These are phyloP conservation scores for Suillus variegatus DNA, from an alignment of 768 basidiomycete genomes.

Conservation along the genomic window DNA sequence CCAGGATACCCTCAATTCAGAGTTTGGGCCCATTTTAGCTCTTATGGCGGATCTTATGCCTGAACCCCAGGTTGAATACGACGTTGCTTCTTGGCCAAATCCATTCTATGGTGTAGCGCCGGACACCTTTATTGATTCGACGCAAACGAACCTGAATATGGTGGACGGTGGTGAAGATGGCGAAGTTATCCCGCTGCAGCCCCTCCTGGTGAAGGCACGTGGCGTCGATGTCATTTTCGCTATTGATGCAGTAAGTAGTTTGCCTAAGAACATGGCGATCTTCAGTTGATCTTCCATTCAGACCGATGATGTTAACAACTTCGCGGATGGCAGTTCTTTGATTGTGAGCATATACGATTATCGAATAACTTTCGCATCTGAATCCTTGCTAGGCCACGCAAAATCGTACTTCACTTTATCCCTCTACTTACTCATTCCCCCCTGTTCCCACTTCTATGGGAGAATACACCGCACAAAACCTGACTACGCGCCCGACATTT, in stretches of 20 bases:
- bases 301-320: constrained; percentile 20
- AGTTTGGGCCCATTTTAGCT: constrained; percentile 15
- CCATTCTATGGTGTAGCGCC: constrained; percentile 38
- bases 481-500: constrained; percentile 43
- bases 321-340: constrained; percentile 26
- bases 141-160: constrained; percentile 33
- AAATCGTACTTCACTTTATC: constrained; percentile 40
- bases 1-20: constrained; percentile 16
- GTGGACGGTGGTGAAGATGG: constrained; percentile 46
- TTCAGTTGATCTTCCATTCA: constrained; percentile 3
- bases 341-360: constrained; percentile 19
- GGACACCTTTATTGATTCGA: constrained; percentile 34
- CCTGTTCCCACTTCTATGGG: constrained; percentile 25
- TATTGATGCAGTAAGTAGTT: constrained; percentile 42
- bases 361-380: neutral
- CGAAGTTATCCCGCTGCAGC: constrained; percentile 48
- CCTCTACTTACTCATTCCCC: constrained; percentile 35
- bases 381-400: constrained; percentile 25
- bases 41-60: constrained; percentile 24
- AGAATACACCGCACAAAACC: constrained; percentile 37
- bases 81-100: constrained; percentile 37
- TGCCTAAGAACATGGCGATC: neutral
- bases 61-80: constrained; percentile 27
- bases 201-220: constrained; percentile 48
- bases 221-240: constrained; percentile 51